Conservation (phyloP, 2,329 filamentous ascomycete genomes). For the Colletotrichum tofieldiae region DNA sequence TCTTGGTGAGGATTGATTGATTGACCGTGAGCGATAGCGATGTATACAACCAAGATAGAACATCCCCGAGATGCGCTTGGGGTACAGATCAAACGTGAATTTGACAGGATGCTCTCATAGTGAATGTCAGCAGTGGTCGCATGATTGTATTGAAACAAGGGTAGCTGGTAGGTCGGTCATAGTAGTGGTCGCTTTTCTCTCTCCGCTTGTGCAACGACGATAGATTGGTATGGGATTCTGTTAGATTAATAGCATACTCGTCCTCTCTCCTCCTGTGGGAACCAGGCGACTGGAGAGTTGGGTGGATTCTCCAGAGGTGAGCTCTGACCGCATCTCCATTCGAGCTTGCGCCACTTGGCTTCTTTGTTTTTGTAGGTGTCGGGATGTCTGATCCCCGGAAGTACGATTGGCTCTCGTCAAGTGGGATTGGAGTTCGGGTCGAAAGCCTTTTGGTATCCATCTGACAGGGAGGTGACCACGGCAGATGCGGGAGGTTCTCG, state of each 20-base stretch:
- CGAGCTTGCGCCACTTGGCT: slow-evolving; percentile 36
- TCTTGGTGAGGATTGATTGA: slow-evolving; percentile 15
- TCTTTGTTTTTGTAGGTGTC: slow-evolving; percentile 30
- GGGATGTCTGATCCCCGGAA: slow-evolving; percentile 26
- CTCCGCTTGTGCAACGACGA: neutral
- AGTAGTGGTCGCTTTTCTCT: neutral
- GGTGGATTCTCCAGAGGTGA: slow-evolving; percentile 22
- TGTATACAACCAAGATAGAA: slow-evolving; percentile 16
- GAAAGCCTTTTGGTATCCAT: slow-evolving; percentile 34
- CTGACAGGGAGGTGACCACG: slow-evolving; percentile 35
- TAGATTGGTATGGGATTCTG: slow-evolving; percentile 6
- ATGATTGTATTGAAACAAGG: slow-evolving; percentile 37
- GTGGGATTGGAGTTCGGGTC: slow-evolving; percentile 36
- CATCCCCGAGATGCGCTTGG: slow-evolving; percentile 18
- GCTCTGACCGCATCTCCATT: slow-evolving; percentile 23
- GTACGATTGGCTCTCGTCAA: slow-evolving; percentile 39
- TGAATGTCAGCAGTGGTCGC: slow-evolving; percentile 21
- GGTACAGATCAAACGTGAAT: slow-evolving; percentile 24
- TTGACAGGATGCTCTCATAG: slow-evolving; percentile 3
- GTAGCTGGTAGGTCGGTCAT: neutral
- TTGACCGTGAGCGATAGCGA: slow-evolving; percentile 11
- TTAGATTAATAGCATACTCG: neutral
- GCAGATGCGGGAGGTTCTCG: slow-evolving; percentile 31
- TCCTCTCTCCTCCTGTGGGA: slow-evolving; percentile 13
- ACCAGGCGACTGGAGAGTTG: neutral